Percentiles rank a stretch among this genome's conserved stretches.
Evolutionary conservation across 169 alveolate species (phyloP).

Genomic region (Plasmodium blacklocki): DNA sequence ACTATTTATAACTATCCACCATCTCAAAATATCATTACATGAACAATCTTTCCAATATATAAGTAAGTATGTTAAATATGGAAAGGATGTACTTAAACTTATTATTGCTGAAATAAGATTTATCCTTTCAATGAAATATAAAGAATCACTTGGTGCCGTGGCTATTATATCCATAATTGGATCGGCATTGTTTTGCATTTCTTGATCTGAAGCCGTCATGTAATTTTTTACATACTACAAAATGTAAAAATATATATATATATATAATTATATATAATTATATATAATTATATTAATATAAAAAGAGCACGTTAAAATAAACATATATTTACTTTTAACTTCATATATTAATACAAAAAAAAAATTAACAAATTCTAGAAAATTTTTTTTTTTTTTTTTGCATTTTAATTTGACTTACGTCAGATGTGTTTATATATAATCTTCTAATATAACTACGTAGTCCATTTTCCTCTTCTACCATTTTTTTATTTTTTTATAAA

Average conservation of each 20-base stretch:
- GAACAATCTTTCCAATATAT: conserved; percentile 76
- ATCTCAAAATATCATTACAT: conserved; percentile 64
- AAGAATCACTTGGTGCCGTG: conserved; percentile 76
- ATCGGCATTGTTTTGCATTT: conserved; percentile 74
- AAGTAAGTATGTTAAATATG: conserved; percentile 64
- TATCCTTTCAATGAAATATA: conserved; percentile 70
- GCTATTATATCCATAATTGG: conserved; percentile 75
- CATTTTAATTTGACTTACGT: conserved; percentile 39
- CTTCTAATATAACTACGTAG: conserved; percentile 49
- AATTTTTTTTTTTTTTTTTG: not conserved
- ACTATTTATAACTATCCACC: conserved; percentile 77
- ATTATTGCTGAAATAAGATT: conserved; percentile 73
- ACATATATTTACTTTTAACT: not conserved
- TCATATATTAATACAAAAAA: not conserved
- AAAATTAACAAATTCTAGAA: too few relatives aligned
- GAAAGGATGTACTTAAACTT: conserved; percentile 73
- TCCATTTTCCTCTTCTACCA: conserved; percentile 62
- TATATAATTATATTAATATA: too few relatives aligned
- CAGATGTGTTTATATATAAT: conserved; percentile 45
- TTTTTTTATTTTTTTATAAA: conserved; percentile 18
- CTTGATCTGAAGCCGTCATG: conserved; percentile 75
- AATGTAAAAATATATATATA: not conserved
- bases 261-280: not conserved
- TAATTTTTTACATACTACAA: conserved; percentile 57
- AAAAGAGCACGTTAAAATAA: not conserved